These are phyloP conservation scores for Diospyros lotus DNA, from an alignment of 148 eudicot species.

Conservation along the genomic window DNA sequence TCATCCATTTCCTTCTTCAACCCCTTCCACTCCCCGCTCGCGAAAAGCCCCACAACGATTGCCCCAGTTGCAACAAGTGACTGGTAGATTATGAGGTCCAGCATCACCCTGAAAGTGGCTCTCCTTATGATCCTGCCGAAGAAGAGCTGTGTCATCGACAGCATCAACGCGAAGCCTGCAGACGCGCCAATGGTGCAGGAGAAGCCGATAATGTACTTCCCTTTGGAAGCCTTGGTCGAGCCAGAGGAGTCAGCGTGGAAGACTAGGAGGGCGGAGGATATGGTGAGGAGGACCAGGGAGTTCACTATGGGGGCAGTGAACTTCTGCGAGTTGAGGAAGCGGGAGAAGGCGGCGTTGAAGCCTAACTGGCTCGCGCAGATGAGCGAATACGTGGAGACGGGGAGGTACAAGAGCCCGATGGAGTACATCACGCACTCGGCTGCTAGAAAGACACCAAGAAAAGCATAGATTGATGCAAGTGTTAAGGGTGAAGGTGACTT, in stretches of 20 bases:
- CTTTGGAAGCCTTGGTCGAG: not conserved
- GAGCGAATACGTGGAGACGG: constrained; percentile 53
- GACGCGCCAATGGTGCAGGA: constrained; percentile 48
- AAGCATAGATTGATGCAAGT: constrained; percentile 23
- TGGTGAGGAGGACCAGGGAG: constrained; percentile 42
- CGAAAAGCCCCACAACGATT: constrained; percentile 40
- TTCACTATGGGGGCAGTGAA: constrained; percentile 39
- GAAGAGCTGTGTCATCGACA: constrained; percentile 31
- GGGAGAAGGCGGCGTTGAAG: constrained; percentile 48
- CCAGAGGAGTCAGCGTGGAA: constrained; percentile 19
- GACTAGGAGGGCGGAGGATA: constrained; percentile 40
- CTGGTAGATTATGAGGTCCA: constrained; percentile 33
- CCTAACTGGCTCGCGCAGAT: constrained; percentile 46
- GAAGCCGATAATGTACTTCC: constrained; percentile 32
- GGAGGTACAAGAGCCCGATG: constrained; percentile 23
- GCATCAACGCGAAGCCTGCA: constrained; percentile 30
- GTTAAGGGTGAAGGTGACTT: constrained; percentile 8
- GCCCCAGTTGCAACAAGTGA: constrained; percentile 27
- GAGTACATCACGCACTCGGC: too few species aligned
- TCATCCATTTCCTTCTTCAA: constrained; percentile 30
- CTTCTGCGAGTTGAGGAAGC: constrained; percentile 42
- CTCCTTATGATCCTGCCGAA: constrained; percentile 37
- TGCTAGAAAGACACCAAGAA: constrained; percentile 18
- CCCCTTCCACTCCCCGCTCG: constrained; percentile 40
- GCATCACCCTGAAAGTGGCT: constrained; percentile 20